Evolutionary conservation across 495 filamentous ascomycete species (phyloP), one percentile per base, ranked within the genome.

Genomic region (Penicillium roqueforti): DNA sequence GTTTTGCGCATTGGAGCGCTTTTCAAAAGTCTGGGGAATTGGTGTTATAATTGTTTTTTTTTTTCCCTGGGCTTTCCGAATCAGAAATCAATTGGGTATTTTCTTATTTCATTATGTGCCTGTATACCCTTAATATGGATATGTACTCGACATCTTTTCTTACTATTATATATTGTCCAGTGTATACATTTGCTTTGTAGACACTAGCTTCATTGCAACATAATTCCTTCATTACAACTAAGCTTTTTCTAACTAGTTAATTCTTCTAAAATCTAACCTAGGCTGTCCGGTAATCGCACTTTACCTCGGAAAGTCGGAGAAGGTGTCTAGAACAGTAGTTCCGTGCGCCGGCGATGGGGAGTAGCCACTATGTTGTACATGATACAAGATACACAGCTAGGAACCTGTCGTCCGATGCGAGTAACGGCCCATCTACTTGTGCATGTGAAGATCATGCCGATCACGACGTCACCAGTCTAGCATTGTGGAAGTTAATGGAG

Each of bases 401-500:
- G 45, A 18, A 36, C 13, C 18, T 25, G 10, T 16, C 9, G 25
- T 8, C 14, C 14, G 2, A 38, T 14, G 14, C 5, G 7, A 37
- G 3, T 13, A 8, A 16, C 46, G 22, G 40, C 14, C 22, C 4
- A 23, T 50, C 8, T 18, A 4, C 23, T 26, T 14, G 23, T 37
- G 26, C 40, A 42, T 50, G 18, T 32, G 51, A 51, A 37, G 53
- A 47, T n/a, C 4, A n/a, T 25, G 55, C 22, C 58, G 58, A 61
- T 61, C 58, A 51, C 47, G 42, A 57, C 58, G 51, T 61, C 58
- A 61, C 46, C 8, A 1, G 8, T 45, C 16, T 37, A 16, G 20
- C 36, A 4, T 26, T 18, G 3, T 14, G 45, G 32, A 40, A 42
- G 19, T 11, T 37, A 19, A 23, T 37, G 18, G 13, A 10, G 19